Evolutionary conservation across 2,329 filamentous ascomycete species (phyloP), one percentile per base, ranked within the genome.

Genomic region (Fusarium sp.): DNA sequence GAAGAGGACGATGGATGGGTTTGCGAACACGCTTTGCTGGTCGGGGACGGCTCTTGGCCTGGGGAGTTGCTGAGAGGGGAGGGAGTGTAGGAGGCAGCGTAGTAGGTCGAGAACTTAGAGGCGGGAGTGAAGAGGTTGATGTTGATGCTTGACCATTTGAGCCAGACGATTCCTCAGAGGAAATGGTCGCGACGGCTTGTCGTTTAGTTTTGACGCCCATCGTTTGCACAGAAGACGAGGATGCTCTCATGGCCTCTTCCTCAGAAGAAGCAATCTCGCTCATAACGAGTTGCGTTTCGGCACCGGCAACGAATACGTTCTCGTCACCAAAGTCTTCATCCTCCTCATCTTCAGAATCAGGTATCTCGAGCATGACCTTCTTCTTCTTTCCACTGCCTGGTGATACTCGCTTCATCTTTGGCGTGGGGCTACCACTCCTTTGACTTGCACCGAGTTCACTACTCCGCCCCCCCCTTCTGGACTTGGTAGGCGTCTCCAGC

Each of bases 321-420:
- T 67, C 68, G n/a, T 72, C 71, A 0, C 64, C 76, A 56, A 77
- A 78, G 22, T 78, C 76, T 5, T 78, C 73, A 2, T 80, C 80
- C 13, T 79, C 74, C 12, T 86, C 85, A 16, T 84, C 85, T 41
- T 88, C 86, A 3, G 86, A 87, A 65, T 88, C 86, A 1, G 86
- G 85, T 35, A 88, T 87, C 63, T 87, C 85, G 26, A 76, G 61
- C 26, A 73, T 53, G 7, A 64, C 71, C 22, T 47, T 71, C 35
- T 48, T 71, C 35, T 71, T 72, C 39, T 72, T 74, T 5, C 63
- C 69, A 33, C 62, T 72, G 1, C 64, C 64, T 13, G 77, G 68
- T 7, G 77, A 72, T 22, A 71, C 67, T 31, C 38, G 53, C 38
- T 75, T 78, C 63, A 72, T 75, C 36, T 28, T 72, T 54, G 75